Conservation (phyloP, 306 rosid species). For the Sechiopsis laciniata region DNA sequence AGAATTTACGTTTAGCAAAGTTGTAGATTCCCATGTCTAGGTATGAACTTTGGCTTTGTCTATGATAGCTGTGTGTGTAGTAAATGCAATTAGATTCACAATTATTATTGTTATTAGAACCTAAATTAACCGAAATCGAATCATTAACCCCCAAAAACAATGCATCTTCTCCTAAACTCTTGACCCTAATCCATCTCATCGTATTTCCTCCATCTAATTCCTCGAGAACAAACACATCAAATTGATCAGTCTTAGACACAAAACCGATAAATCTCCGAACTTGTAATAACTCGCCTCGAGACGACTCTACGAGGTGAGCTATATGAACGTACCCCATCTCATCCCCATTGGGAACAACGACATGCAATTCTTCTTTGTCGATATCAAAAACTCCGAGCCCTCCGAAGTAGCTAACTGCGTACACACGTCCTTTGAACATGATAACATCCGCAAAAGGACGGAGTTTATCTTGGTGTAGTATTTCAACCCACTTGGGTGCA, state of each 20-base stretch:
- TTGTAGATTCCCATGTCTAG: not conserved
- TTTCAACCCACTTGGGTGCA: not conserved
- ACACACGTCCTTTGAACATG: not conserved
- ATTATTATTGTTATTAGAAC: not conserved
- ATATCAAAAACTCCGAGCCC: not conserved
- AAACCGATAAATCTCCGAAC: not conserved
- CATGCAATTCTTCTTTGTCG: not conserved
- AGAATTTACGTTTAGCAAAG: not conserved
- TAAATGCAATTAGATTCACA: not conserved
- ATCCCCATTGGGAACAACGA: not conserved
- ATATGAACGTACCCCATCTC: not conserved
- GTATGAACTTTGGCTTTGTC: too few relatives aligned
- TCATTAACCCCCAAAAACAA: conserved; percentile 3
- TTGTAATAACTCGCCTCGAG: not conserved
- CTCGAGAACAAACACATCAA: not conserved
- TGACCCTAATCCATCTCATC: not conserved
- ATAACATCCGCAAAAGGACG: not conserved
- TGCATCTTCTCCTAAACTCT: conserved; percentile 1
- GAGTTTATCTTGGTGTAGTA: not conserved
- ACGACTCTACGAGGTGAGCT: not conserved
- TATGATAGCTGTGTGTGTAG: not conserved
- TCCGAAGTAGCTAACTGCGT: not conserved
- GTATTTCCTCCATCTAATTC: not conserved
- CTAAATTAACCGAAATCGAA: not conserved
- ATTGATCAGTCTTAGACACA: not conserved